phyloP scores from a whole-genome alignment of 257 asterid genomes.

The Solanum etuberosum region DNA sequence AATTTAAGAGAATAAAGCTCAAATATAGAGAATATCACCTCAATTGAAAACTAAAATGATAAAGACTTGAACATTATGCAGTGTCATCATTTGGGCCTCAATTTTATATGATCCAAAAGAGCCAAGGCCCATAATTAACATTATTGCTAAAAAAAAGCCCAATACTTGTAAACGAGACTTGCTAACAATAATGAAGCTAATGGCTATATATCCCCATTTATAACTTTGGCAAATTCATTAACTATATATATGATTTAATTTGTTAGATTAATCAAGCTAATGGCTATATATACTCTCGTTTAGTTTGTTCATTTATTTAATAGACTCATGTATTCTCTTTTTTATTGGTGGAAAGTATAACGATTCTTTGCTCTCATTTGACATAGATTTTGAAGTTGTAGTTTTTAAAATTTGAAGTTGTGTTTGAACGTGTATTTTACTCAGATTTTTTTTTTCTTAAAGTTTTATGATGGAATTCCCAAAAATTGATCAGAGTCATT shows the following conservation, averaged over 20 bases:
- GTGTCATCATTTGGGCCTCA: not conserved
- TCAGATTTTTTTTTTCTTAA: no score
- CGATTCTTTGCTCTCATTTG: not conserved
- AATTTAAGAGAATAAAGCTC: not conserved
- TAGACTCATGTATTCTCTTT: not conserved
- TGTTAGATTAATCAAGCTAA: not conserved
- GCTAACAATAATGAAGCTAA: slow-evolving; percentile 3
- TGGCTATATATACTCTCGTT: not conserved
- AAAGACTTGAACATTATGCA: not conserved
- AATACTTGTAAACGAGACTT: not conserved
- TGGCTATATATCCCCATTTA: slow-evolving; percentile 10
- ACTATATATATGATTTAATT: not conserved
- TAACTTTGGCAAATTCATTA: not conserved
- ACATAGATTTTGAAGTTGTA: not conserved
- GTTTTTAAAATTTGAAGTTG: no score
- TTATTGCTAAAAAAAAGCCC: slow-evolving; percentile 16
- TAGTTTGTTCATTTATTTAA: not conserved
- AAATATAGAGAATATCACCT: not conserved
- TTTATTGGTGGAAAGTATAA: not conserved
- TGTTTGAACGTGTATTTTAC: not conserved
- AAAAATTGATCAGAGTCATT: rapidly evolving
- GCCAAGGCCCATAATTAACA: slow-evolving; percentile 21
- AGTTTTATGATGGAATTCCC: not conserved
- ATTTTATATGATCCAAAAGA: slow-evolving; percentile 5
- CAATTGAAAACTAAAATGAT: not conserved